Evolutionary conservation across 805 yeast species (phyloP), one percentile per base, ranked within the genome.

Genomic region (Trichomonascus vanleenenianus): DNA sequence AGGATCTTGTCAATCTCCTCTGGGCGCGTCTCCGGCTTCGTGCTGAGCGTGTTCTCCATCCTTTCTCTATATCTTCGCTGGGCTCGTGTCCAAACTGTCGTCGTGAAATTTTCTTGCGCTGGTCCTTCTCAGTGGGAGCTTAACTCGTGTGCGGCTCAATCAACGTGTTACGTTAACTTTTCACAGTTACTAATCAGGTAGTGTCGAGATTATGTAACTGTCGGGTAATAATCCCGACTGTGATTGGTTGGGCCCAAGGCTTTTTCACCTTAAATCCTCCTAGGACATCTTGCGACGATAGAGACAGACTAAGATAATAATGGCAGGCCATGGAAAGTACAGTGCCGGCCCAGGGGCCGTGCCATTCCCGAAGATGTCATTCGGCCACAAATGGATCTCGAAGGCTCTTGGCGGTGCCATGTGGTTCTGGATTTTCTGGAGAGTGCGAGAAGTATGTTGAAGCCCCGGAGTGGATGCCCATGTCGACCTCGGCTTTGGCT

Each of bases 351-450:
- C 59, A 56, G 85, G 81, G 55, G 83, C 84, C 10, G 74, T 78
- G 31, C 78, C 83, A 39, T 71, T 72, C 49, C 91, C 93, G 30
- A 81, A 82, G 55, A 79, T 78, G 15, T 76, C 79, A 35, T 67
- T 75, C 2, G 65, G 74, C 36, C 74, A 81, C 57, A 72, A 75
- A 47, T 70, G 78, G 64, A 73, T 81, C 16, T 75, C 85, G 39
- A 81, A 82, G 56, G 62, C 73, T 16, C 72, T 86, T 37, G 95
- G 95, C 9, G 95, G 91, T 34, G 74, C 88, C 44, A 81, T 84
- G 85, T 84, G 93, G 85, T 86, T 85, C 66, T 86, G 91, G 85
- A 75, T 86, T 51, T 73, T 86, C 59, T 85, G 83, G 73, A 74
- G 95, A 63, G 72, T 84, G 39, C 80, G 82, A 66, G 80, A 83